Percentiles rank a stretch among this genome's conserved stretches.
Conservation (phyloP, 2,329 filamentous ascomycete species). For the Beauveria scarabaeidicola region DNA sequence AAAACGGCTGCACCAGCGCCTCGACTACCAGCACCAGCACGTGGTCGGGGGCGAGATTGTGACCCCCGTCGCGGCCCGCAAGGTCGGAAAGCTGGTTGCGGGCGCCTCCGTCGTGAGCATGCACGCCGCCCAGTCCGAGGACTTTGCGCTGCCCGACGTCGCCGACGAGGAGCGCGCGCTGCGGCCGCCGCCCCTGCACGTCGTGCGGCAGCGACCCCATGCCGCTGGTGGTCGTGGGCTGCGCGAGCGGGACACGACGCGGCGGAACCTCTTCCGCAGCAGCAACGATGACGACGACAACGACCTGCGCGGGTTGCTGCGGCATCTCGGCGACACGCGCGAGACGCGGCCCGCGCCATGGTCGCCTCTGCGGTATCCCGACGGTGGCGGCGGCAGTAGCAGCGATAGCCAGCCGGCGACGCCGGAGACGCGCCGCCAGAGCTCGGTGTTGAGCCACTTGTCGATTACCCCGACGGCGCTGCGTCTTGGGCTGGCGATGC, state of each 20-base stretch:
- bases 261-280: conserved; percentile 2
- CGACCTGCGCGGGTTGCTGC: background rate
- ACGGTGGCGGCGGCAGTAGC: background rate
- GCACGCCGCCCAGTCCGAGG: conserved; percentile 1
- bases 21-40: background rate
- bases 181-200: background rate
- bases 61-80: background rate
- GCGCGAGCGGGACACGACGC: conserved; percentile 4
- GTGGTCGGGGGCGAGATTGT: background rate
- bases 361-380: background rate
- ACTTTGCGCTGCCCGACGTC: conserved; percentile 5
- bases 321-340: background rate
- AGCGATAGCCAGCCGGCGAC: background rate
- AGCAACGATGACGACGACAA: background rate
- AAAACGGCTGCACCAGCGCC: background rate
- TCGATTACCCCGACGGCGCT: background rate
- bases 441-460: background rate
- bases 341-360: background rate
- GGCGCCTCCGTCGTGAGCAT: background rate
- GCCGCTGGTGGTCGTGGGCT: background rate
- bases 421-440: background rate
- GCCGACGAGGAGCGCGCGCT: conserved; percentile 6
- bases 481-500: background rate
- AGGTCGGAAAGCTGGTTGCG: background rate
- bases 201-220: background rate